Conservation (phyloP, 2,329 filamentous ascomycete species). For the Colletotrichum acutatum region DNA sequence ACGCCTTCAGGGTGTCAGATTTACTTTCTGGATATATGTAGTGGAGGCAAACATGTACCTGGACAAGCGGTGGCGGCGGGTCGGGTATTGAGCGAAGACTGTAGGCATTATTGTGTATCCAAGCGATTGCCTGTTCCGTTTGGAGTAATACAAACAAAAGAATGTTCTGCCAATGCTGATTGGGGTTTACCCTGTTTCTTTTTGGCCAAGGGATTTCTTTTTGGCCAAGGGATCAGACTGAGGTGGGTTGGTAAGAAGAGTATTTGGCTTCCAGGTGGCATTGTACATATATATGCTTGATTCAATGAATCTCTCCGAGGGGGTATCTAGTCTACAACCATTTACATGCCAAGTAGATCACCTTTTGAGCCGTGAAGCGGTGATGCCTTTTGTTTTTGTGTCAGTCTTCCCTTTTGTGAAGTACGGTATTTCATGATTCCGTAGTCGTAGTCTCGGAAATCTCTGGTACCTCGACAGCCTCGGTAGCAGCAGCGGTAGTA, state of each 20-base stretch:
- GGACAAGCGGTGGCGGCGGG: background rate
- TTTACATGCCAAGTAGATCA: conserved; percentile 27
- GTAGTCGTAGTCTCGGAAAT: background rate
- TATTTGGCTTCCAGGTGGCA: background rate
- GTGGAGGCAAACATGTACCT: background rate
- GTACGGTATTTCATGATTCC: background rate
- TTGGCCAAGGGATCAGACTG: background rate
- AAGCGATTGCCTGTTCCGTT: conserved; percentile 4
- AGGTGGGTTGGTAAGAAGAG: background rate
- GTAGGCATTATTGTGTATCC: conserved; percentile 1
- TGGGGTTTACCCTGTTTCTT: background rate
- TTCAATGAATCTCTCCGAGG: conserved; percentile 5
- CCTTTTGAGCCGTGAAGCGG: background rate
- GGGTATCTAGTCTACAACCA: conserved; percentile 33
- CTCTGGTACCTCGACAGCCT: background rate
- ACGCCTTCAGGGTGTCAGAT: background rate
- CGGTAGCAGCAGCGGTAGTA: background rate
- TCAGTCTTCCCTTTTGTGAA: background rate
- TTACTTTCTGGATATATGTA: conserved; percentile 6
- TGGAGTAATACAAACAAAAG: conserved; percentile 14
- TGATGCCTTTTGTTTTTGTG: background rate
- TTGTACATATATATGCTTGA: conserved; percentile 17
- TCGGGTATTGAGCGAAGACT: background rate
- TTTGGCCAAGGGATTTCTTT: background rate
- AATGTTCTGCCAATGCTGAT: background rate